phyloP scores from a whole-genome alignment of 2,329 filamentous ascomycete species.

The Ceratocystiopsis minuta region DNA sequence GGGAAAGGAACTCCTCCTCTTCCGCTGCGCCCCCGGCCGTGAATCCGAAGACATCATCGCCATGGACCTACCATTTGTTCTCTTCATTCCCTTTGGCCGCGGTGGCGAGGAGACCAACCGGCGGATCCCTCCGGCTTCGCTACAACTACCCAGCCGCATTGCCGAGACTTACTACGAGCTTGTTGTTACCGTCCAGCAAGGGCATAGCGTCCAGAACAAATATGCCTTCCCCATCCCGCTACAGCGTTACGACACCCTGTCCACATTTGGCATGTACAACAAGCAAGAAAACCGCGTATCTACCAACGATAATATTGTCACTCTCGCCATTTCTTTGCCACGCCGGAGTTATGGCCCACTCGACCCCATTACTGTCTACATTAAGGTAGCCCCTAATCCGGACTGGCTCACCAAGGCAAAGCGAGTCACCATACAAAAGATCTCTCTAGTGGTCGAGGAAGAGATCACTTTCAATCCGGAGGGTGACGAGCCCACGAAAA shows the following conservation, averaged over 20 bases:
- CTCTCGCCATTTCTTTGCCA: constrained; percentile 77
- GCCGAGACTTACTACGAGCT: constrained; percentile 95
- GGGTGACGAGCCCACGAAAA: constrained; percentile 83
- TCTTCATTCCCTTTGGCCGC: constrained; percentile 90
- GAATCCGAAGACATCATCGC: constrained; percentile 78
- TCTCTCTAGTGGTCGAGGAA: constrained; percentile 86
- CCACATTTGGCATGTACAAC: constrained; percentile 99
- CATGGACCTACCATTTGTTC: constrained; percentile 93
- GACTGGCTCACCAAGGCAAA: constrained; percentile 84
- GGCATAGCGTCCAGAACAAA: constrained; percentile 70
- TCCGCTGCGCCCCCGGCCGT: constrained; percentile 65
- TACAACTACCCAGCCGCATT: constrained; percentile 81
- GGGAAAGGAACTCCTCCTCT: constrained; percentile 86
- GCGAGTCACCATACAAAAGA: constrained; percentile 83
- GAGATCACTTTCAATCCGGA: constrained; percentile 98
- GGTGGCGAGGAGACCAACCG: constrained; percentile 79
- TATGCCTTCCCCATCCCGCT: constrained; percentile 83
- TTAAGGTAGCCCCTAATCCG: constrained; percentile 80
- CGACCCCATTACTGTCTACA: constrained; percentile 89
- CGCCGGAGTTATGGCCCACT: constrained; percentile 92
- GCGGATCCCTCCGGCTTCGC: constrained; percentile 76
- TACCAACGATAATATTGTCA: constrained; percentile 79
- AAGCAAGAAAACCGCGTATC: constrained; percentile 75
- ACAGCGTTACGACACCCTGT: constrained; percentile 85
- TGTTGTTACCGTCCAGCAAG: constrained; percentile 88